Base-by-base conservation (phyloP, 1,284 basidiomycete species). In the Ustilago sp. region DNA sequence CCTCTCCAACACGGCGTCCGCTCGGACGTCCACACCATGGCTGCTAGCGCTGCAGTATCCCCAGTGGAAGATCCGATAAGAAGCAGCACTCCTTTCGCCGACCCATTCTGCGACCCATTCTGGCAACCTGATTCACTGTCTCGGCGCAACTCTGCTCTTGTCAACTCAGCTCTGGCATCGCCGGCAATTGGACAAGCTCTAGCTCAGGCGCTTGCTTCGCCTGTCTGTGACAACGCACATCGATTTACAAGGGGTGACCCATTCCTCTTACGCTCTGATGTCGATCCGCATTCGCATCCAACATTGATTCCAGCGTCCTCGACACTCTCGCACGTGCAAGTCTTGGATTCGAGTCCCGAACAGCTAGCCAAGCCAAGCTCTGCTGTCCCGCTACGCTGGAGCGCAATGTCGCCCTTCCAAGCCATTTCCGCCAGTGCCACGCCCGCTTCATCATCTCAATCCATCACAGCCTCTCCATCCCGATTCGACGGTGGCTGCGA, bases 61-160 rank as follows among this genome's bases (percentile, higher is more conserved):
- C 48, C 64, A n/a, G 41, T 64, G 57, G 70, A 73, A 58, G 70
- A 67, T 36, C 54, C 67, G 5, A 53, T 73, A 38, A 60, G 58
- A 48, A 63, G n/a, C 9, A 32, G n/a, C 54, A 19, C 54, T 68
- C 35, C 31, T 32, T 28, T 64, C 7, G 32, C 57, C 9, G 70
- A 73, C n/a, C 32, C 58, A 2, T 65, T 66, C 23, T 28, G 23
- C 9, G 70, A 73, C n/a, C 32, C 58, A 7, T 45, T 45, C 54
- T 63, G 63, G 69, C 64, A 59, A n/a, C 5, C 60, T 9, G 64
- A 63, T 13, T 17, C 41, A 6, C 12, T 38, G 4, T 50, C 57
- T 3, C 34, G 31, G 9, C 62, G 54, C 32, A 45, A 31, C 39
- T 64, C 64, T 23, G 47, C 61, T 5, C 57, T 63, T 13, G 55